Base-by-base conservation (phyloP, 1,284 basidiomycete species). In the Sporisorium exsertum region DNA sequence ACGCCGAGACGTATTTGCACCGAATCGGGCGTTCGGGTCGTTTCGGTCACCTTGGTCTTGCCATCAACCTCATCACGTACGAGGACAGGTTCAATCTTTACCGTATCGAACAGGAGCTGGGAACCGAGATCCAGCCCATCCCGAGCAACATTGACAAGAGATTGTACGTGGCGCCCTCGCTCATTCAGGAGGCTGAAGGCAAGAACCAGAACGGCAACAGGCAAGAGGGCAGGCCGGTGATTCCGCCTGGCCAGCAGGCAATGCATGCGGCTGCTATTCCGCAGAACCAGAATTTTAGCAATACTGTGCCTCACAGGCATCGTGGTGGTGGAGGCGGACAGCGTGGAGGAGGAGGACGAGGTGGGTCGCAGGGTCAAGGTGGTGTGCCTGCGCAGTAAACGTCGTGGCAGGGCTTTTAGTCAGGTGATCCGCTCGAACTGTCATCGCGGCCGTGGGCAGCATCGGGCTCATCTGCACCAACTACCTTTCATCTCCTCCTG, bases 61-160 rank as follows among this genome's bases (percentile, higher is more conserved):
- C 97, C 46, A 98, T 99, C 87, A 98, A 96, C 85, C 90, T 97
- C 54, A 87, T 87, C 70, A 86, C 85, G 20, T 96, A 95, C 85
- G 96, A 99, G 87, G 96, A 99, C 85, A 89, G 96, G 64, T 98
- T 97, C 89, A 97, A 97, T 87, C 88, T 98, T 54, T 98, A 98
- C 88, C 91, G 93, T 81, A 98, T 99, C 82, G 97, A 99, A 87
- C 94, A 97, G 86, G 96, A 99, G 87, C 90, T 99, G 42, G 97
- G 96, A 18, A 98, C 95, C 43, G 96, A 99, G 88, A 98, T 99
- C 83, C 92, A 94, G 83, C 93, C 96, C 20, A 98, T 99, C 83
- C 96, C 96, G 4, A 91, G 92, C 81, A 89, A 87, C 53, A 97
- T 98, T 81, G 95, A 97, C 86, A 93, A 93, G 82, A 91, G 92